Evolutionary conservation across 345 rosid genomes (phyloP), one percentile per base, ranked within the genome.

Genomic region (Crucihimalaya himalaica): DNA sequence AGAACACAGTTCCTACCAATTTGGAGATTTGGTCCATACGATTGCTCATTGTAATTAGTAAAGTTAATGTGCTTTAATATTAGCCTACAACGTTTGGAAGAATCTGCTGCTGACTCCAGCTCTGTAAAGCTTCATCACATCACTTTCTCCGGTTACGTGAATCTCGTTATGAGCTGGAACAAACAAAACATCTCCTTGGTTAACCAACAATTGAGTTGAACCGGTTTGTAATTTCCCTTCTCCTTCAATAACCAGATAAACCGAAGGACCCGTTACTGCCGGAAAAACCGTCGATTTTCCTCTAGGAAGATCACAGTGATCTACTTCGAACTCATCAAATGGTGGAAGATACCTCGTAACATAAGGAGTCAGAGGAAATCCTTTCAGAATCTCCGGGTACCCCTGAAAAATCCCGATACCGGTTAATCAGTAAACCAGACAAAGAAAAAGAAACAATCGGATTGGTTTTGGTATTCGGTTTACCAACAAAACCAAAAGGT

Each of bases 241-340:
- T 28, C 99, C 98, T 8, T 25, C 78, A 10, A 73, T 79, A 63
- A 87, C 81, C 55, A 96, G 19, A 72, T 87, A 89, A 55, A 96
- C 70, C 18, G 99, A 92, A 31, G 99, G 99, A 10, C 98, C 99
- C 1, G 80, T 68, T 9, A 87, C 66, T 4, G 89, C 84, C 1
- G 93, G 89, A 47, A 96, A 96, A 71, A 83, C 77, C 0, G 92
- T 80, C 0, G 93, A 81, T 64, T 82, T 77, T 31, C 87, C 89
- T 42, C 6, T 42, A 2, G 91, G 96, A 57, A 96, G 91, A 57
- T 79, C 48, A 81, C 97, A 92, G 39, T 67, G 73, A 63, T 92
- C 98, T 6, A 92, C 87, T 81, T 90, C 98, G 5, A 96, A 96
- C 77, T 96, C 99, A 39, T 90, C 90, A 59, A 95, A 95, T 7